Base-by-base conservation (phyloP, 1,284 basidiomycete species). In the Rhodotorula mucilaginosa region DNA sequence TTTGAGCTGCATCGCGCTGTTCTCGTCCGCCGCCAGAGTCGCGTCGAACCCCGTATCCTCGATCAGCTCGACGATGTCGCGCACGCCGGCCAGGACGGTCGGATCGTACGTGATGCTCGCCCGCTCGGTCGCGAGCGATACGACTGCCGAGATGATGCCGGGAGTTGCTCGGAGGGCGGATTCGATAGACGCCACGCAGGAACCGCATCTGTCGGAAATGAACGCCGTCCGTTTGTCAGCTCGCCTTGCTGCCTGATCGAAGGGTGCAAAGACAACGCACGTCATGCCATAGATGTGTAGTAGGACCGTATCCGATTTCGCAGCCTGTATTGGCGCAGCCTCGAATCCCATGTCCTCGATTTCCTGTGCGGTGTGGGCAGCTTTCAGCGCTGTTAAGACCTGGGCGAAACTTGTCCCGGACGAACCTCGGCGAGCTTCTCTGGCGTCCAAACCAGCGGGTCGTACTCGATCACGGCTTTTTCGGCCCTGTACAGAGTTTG, bases 331-430 rank as follows among this genome's bases (percentile, higher is more conserved):
- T 69, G 88, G 83, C 0, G 88, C 86, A 0, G 93, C 92, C 80
- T 94, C 93, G 79, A 97, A 97, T 21, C 93, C 93, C 64, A 94
- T 90, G 82, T 96, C 93, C 23, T 89, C 89, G 74, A 96, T 92
- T 86, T 93, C 92, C 88, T 93, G 81, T 3, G 29, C 12, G 15
- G 12, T 13, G 34, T 34, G 52, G 54, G 58, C 48, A 58, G 29
- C 26, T 12, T 21, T 6, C n/a, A 26, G 12, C 12, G 16, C 13
- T 44, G 56, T 31, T 8, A 29, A 23, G 48, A 26, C 44, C 58
- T 47, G 48, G 70, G 19, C 57, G 31, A 19, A 21, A 12, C 19
- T 16, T 3, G 54, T 29, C 26, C 54, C 18, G 12, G 54, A 83
- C 87, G 77, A 78, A 91, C 92, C 76, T 87, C 87, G 60, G 91